phyloP scores from a whole-genome alignment of 2,329 filamentous ascomycete genomes.

The Colletotrichum endophyticum region DNA sequence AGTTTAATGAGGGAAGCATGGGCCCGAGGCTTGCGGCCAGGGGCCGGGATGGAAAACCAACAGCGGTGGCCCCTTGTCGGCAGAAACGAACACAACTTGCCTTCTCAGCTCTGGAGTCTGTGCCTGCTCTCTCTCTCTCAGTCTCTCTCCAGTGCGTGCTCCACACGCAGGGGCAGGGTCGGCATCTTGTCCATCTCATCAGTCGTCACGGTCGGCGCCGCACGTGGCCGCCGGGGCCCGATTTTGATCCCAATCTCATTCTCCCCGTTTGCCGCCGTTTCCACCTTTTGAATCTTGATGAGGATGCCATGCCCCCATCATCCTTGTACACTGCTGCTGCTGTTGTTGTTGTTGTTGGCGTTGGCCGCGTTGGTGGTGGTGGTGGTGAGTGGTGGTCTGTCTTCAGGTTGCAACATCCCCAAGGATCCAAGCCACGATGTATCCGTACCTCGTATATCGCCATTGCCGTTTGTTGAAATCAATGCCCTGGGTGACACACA shows the following conservation, averaged over 20 bases:
- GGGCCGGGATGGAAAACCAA: background rate
- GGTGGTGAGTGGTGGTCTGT: background rate
- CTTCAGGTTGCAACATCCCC: background rate
- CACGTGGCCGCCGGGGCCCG: constrained; percentile 33
- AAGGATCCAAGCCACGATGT: background rate
- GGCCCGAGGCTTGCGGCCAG: constrained; percentile 5
- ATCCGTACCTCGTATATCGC: constrained; percentile 8
- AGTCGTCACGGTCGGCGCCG: constrained; percentile 15
- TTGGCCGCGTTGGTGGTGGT: background rate
- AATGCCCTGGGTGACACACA: background rate
- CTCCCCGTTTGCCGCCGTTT: constrained; percentile 17
- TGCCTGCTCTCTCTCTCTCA: background rate
- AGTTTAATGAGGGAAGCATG: constrained; percentile 12
- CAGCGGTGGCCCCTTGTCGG: background rate
- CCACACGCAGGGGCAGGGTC: constrained; percentile 12
- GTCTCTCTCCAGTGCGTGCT: background rate
- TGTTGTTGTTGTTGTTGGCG: background rate
- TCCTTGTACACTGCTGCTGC: background rate
- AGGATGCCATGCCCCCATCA: background rate
- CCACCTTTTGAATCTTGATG: background rate
- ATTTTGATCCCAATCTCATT: constrained; percentile 28
- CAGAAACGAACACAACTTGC: constrained; percentile 9
- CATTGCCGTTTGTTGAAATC: background rate
- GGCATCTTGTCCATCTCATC: constrained; percentile 12
- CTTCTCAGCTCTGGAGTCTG: background rate